Evolutionary conservation across 2,329 filamentous ascomycete species (phyloP), one percentile per base, ranked within the genome.

Genomic region (Claviceps humidiphila): DNA sequence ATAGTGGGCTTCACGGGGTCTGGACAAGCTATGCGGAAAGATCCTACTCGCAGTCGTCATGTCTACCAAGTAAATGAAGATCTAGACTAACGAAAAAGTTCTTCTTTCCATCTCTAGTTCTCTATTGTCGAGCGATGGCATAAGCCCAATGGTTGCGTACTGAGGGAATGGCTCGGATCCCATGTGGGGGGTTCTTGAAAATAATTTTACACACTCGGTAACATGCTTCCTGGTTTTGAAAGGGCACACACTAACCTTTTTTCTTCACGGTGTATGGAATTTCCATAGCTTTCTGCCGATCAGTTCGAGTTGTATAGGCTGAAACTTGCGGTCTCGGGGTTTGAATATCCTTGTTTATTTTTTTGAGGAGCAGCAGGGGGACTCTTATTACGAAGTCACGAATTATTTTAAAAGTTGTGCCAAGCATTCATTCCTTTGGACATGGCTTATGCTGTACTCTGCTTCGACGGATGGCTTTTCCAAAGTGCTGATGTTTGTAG

Each of bases 1-100:
- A 1, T 24, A 96, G 93, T 98, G 63, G 93, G 93, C 38, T 96
- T 98, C 64, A 95, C 89, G 8, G 93, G 93, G 56, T 96, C 90
- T 51, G 93, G 93, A 54, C 89, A 95, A 69, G 78, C 85, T 58
- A 97, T 97, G 93, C 87, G 89, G 60, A 96, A 95, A 69, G 93
- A 96, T 65, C 81, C 82, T 47, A 82, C 84, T 56, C 79, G 90
- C 63, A 85, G 80, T 65, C 84, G 89, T 61, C 89, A 95, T 64
- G 84, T 93, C 58, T 94, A 95, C 68, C 82, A 91, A 67, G 76
- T 83, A 60, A 82, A 78, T 62, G 84, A 86, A 52, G 85, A 89
- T 54, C 74, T 87, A 62, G 85, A 87, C 71, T 82, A 75, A 79
- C 60, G 43, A 42, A 16, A 24, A 14, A 20, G 16, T 42, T 9